phyloP scores from a whole-genome alignment of 768 basidiomycete genomes.

The Gautieria morchelliformis region DNA sequence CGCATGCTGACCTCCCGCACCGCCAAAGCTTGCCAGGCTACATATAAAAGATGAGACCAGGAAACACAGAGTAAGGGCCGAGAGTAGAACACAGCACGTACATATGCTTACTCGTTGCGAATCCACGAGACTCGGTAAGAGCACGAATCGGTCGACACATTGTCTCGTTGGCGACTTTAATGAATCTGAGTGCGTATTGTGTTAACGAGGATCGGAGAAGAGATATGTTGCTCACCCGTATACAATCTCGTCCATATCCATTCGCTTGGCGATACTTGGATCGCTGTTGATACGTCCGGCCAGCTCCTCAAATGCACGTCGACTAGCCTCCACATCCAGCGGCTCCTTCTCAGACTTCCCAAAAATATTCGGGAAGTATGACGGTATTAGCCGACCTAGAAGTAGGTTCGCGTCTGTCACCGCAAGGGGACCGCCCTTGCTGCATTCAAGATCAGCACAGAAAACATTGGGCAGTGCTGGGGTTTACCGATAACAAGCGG shows the following conservation, averaged over 20 bases:
- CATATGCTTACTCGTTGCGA: slow-evolving; percentile 72
- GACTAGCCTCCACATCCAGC: slow-evolving; percentile 66
- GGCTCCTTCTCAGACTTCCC: slow-evolving; percentile 82
- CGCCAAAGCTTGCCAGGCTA: slow-evolving; percentile 81
- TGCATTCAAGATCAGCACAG: slow-evolving; percentile 19
- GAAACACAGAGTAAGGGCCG: neutral
- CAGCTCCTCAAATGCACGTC: slow-evolving; percentile 55
- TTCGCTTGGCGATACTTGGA: slow-evolving; percentile 35
- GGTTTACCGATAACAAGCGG: slow-evolving; percentile 75
- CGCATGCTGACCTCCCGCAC: slow-evolving; percentile 86
- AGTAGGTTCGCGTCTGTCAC: slow-evolving; percentile 91
- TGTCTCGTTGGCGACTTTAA: slow-evolving; percentile 94
- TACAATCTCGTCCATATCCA: slow-evolving; percentile 68
- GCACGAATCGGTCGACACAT: slow-evolving; percentile 93
- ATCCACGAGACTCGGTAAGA: slow-evolving; percentile 81
- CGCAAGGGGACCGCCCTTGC: slow-evolving; percentile 86
- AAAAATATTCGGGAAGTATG: slow-evolving; percentile 93
- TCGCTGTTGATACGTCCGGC: slow-evolving; percentile 61
- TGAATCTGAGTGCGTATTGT: slow-evolving; percentile 44
- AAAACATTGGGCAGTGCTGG: neutral
- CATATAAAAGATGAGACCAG: neutral
- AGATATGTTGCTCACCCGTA: slow-evolving; percentile 53
- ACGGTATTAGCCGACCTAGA: slow-evolving; percentile 79
- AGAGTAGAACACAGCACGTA: slow-evolving; percentile 17
- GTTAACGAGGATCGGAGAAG: neutral